Percentiles rank a stretch among this genome's conserved stretches.
Evolutionary conservation across 139 green algal species (phyloP).

Genomic region (Chlorella vulgaris): DNA sequence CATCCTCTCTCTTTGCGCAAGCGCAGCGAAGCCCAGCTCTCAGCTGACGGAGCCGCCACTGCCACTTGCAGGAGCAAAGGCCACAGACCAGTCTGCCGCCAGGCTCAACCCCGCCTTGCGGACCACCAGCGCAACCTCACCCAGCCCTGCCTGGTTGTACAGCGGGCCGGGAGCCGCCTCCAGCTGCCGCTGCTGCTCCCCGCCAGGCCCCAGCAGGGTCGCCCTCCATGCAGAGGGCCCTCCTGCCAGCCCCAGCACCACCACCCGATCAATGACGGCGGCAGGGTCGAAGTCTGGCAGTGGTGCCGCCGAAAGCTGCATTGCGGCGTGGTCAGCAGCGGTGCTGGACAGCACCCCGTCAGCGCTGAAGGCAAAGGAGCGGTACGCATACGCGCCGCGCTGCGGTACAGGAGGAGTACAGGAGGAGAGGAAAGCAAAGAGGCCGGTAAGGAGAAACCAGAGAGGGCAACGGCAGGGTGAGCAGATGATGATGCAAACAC

Average conservation of each 20-base stretch:
- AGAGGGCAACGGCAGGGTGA: too few species aligned
- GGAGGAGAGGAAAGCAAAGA: not conserved
- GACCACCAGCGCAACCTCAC: slow-evolving; percentile 52
- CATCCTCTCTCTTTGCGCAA: too few species aligned
- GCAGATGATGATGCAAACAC: too few species aligned
- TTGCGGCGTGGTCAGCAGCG: slow-evolving; percentile 6
- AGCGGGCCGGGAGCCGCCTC: slow-evolving; percentile 44
- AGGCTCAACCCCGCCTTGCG: slow-evolving; percentile 55
- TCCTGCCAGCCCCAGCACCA: slow-evolving; percentile 54
- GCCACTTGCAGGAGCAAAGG: slow-evolving; percentile 11
- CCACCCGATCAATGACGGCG: slow-evolving; percentile 48
- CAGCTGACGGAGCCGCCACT: slow-evolving; percentile 2
- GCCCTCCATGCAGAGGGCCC: slow-evolving; percentile 30
- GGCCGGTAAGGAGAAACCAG: not conserved
- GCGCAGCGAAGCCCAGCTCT: too few species aligned
- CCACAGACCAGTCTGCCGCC: slow-evolving; percentile 51
- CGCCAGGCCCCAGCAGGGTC: not conserved
- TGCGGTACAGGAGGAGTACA: not conserved
- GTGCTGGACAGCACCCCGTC: slow-evolving; percentile 42
- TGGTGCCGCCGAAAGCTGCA: slow-evolving; percentile 3
- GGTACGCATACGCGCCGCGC: slow-evolving; percentile 47
- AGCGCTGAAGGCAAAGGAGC: slow-evolving; percentile 32
- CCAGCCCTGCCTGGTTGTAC: slow-evolving; percentile 18
- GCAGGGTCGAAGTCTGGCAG: not conserved
- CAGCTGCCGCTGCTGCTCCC: slow-evolving; percentile 12